A percentile compares a stretch with the other conserved stretches of the same genome.
These are phyloP conservation scores for Suillus subalutaceus DNA, from an alignment of 768 basidiomycete genomes.

Conservation along the genomic window DNA sequence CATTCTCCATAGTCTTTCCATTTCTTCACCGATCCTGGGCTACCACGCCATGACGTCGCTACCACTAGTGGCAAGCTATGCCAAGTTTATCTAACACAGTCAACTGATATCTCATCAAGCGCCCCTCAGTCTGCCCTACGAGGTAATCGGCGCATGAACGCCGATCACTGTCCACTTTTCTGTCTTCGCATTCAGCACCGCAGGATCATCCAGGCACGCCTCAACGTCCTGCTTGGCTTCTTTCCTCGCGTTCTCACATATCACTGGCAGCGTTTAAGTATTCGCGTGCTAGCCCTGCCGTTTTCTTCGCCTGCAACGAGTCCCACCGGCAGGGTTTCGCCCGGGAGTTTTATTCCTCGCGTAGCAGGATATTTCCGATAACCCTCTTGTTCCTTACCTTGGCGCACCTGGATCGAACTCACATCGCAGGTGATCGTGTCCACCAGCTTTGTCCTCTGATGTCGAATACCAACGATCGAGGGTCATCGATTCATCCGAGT, in stretches of 20 bases:
- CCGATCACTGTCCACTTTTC: not conserved
- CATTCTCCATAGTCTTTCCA: too few species aligned
- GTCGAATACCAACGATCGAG: not conserved
- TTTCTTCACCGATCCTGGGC: too few species aligned
- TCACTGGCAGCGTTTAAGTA: not conserved
- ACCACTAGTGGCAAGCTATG: not conserved
- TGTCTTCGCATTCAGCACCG: not conserved
- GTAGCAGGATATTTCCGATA: not conserved
- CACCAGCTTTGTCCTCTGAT: too few species aligned
- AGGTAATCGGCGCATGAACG: not conserved
- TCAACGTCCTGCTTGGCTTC: not conserved
- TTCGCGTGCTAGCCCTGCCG: not conserved
- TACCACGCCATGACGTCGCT: not conserved
- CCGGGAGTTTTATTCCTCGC: not conserved
- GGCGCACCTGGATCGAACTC: not conserved
- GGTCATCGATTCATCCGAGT: too few species aligned
- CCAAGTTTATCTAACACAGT: too few species aligned
- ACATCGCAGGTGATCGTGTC: too few species aligned
- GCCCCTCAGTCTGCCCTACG: not conserved
- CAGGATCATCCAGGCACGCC: not conserved
- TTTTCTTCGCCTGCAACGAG: not conserved
- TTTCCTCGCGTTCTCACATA: not conserved
- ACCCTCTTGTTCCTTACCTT: not conserved
- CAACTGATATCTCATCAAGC: too few species aligned
- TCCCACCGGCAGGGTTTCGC: not conserved